Evolutionary conservation across 2,329 filamentous ascomycete genomes (phyloP).

Genomic region (Acrocalymma vagum): DNA sequence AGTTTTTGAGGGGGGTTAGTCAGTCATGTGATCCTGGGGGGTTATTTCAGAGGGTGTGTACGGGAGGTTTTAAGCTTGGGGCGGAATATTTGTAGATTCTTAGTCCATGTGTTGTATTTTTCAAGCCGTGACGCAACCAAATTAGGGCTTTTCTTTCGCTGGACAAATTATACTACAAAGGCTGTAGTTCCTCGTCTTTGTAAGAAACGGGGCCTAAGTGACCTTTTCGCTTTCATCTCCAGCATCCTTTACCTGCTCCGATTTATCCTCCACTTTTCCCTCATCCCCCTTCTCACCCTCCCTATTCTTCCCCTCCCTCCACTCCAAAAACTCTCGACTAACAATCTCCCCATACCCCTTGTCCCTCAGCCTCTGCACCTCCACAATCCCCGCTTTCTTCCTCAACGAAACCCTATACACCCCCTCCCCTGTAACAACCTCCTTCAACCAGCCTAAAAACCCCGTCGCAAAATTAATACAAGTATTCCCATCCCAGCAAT

Average conservation of each 20-base stretch:
- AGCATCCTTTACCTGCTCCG: conserved; percentile 3
- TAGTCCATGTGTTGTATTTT: too few species aligned
- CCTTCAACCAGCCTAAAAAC: conserved; percentile 79
- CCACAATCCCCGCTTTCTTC: conserved; percentile 71
- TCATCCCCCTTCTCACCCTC: conserved; percentile 9
- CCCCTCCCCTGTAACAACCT: conserved; percentile 70
- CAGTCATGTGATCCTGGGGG: conserved; percentile 44
- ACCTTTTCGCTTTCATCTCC: background rate
- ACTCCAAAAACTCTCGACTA: conserved; percentile 79
- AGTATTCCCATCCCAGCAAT: conserved; percentile 87
- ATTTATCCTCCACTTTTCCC: too few species aligned
- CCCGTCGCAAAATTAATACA: conserved; percentile 89
- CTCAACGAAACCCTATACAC: conserved; percentile 81
- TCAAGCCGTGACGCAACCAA: too few species aligned
- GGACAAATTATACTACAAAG: too few species aligned
- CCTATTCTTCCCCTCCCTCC: conserved; percentile 56
- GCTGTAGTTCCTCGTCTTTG: too few species aligned
- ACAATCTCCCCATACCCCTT: conserved; percentile 79
- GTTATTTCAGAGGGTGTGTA: conserved; percentile 46
- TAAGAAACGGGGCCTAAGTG: background rate
- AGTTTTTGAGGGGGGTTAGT: conserved; percentile 37
- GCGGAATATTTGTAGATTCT: too few species aligned
- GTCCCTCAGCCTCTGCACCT: conserved; percentile 77
- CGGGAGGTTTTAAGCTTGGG: conserved; percentile 45
- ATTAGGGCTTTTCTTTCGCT: too few species aligned